Conservation (phyloP, 306 rosid species). For the Glycine tomentella region DNA sequence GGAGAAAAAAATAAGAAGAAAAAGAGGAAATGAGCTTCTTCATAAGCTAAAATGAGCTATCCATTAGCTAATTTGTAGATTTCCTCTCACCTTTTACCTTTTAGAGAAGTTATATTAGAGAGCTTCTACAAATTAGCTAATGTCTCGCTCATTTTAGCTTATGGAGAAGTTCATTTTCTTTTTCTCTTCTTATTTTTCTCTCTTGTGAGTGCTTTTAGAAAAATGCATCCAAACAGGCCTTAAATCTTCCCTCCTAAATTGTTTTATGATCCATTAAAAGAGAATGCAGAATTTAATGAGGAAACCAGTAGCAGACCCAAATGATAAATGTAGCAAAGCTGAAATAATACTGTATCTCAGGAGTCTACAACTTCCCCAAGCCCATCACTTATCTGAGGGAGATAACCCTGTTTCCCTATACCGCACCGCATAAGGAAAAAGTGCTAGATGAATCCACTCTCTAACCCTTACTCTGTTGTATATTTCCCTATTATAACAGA, state of each 20-base stretch:
- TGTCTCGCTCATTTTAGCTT: too few species aligned
- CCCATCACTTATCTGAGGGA: not conserved
- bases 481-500: not conserved
- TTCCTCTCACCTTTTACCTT: too few species aligned
- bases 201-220: too few species aligned
- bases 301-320: not conserved
- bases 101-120: too few species aligned
- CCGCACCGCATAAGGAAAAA: not conserved
- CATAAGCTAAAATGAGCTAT: too few species aligned
- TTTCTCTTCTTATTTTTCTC: too few species aligned
- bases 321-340: not conserved
- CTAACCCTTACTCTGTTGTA: not conserved
- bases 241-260: not conserved
- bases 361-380: not conserved
- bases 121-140: too few species aligned
- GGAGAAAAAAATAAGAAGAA: too few species aligned
- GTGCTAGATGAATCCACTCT: not conserved
- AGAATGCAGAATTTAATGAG: not conserved
- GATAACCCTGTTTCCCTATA: not conserved
- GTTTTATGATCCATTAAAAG: not conserved
- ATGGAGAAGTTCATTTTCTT: too few species aligned
- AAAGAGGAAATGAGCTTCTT: too few species aligned
- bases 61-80: too few species aligned
- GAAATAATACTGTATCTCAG: not conserved
- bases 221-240: too few species aligned